Percentiles rank a stretch among this genome's conserved stretches.
Evolutionary conservation across 108 stramenopile species (phyloP).

Genomic region (Aurantiochytrium sp.): DNA sequence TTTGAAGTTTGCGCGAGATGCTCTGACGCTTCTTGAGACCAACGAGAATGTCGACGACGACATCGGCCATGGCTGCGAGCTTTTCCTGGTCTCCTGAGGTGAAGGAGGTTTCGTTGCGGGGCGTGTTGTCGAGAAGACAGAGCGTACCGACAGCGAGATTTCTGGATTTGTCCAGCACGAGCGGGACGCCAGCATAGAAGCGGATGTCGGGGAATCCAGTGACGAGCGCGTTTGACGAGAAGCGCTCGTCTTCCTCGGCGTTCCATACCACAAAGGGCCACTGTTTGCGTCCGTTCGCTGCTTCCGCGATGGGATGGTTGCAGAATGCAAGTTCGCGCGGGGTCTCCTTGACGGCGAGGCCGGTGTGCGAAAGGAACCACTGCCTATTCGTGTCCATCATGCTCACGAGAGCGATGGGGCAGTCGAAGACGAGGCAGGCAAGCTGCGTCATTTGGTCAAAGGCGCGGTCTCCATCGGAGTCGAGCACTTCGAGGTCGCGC

Average conservation of each 20-base stretch:
- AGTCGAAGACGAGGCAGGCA: constrained; percentile 54
- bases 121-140: constrained; percentile 55
- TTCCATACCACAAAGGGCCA: constrained; percentile 56
- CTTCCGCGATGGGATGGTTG: constrained; percentile 57
- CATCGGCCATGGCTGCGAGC: not conserved
- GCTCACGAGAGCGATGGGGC: constrained; percentile 60
- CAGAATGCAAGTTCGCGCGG: constrained; percentile 70
- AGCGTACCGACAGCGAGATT: constrained; percentile 58
- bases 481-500: constrained; percentile 35
- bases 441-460: constrained; percentile 60
- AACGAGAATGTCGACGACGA: not conserved
- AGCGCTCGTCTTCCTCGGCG: constrained; percentile 57
- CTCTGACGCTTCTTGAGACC: not conserved
- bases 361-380: constrained; percentile 66
- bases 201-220: constrained; percentile 63
- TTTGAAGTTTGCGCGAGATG: not conserved
- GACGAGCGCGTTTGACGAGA: constrained; percentile 56
- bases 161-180: constrained; percentile 61
- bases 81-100: not conserved
- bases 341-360: constrained; percentile 63
- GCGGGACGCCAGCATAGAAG: constrained; percentile 71
- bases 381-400: constrained; percentile 64
- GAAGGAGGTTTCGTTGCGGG: not conserved
- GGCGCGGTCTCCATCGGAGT: constrained; percentile 47
- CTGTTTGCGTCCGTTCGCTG: constrained; percentile 37